Percentiles rank a stretch among this genome's conserved stretches.
These are phyloP conservation scores for Tilletia indica DNA, from an alignment of 1,284 basidiomycete genomes.

Conservation along the genomic window DNA sequence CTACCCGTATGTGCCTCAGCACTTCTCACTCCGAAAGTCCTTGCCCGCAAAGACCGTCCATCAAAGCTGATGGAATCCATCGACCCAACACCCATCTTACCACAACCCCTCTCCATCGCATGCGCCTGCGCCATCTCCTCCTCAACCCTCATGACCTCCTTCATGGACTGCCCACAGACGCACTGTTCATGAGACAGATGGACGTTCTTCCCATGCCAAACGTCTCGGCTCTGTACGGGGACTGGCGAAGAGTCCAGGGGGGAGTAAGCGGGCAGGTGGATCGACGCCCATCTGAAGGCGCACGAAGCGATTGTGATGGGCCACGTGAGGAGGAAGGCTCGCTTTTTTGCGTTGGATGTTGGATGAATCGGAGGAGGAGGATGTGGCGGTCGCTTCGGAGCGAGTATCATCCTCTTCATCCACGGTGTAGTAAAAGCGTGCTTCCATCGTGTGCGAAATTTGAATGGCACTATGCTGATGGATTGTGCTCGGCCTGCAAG, in stretches of 20 bases:
- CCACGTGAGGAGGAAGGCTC: constrained; percentile 29
- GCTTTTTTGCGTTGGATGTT: constrained; percentile 25
- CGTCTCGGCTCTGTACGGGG: constrained; percentile 33
- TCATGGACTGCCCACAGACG: constrained; percentile 34
- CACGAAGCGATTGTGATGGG: constrained; percentile 32
- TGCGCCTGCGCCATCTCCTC: not conserved
- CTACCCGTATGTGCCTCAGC: no score
- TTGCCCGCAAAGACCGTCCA: no score
- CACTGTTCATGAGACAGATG: constrained; percentile 39
- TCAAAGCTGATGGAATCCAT: no score
- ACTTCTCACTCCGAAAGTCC: no score
- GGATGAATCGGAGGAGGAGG: constrained; percentile 28
- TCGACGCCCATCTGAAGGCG: constrained; percentile 31
- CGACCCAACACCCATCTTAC: no score
- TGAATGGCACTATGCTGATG: constrained; percentile 30
- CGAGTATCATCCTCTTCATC: no score
- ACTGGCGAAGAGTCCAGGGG: constrained; percentile 37
- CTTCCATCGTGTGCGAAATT: not conserved
- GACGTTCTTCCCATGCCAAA: constrained; percentile 36
- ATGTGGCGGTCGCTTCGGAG: constrained; percentile 30
- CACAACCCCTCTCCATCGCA: no score
- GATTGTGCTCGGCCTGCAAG: constrained; percentile 29
- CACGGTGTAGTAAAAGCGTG: not conserved
- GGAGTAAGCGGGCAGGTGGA: constrained; percentile 36
- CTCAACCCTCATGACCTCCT: constrained; percentile 34